Base-by-base conservation (phyloP, 768 basidiomycete species). In the Auricularia sp. region DNA sequence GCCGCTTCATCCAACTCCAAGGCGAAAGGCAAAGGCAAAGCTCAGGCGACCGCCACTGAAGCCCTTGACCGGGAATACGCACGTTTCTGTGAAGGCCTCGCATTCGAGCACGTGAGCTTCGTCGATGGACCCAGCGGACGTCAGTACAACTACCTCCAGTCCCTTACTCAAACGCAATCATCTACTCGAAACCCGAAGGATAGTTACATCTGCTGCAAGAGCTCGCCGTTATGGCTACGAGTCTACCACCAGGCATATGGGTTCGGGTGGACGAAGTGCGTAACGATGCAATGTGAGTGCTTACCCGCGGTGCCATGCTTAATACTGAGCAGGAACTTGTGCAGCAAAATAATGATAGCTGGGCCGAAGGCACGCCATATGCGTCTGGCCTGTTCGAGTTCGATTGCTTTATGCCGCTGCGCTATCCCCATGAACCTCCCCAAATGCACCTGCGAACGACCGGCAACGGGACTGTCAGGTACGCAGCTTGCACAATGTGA, bases 291-390 rank as follows among this genome's bases (percentile, higher is more conserved):
- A 77, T 84, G 83, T 83, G 69, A 66, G 82, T 68, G 36, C 16
- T 58, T 54, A 24, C 62, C 3, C 13, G 24, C 61, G 54, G 68
- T 83, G 81, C 11, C 83, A 83, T 68, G 75, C 82, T 14, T 7
- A 42, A 7, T 7, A 42, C 39, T 42, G 39, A 42, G 39, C 39
- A 42, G 8, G 39, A 14, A 42, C 7, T 14, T 14, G 8, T 42
- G 13, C 39, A 42, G 39, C 39, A 42, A 42, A 42, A 42, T 42
- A 44, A 79, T 85, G 78, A 84, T 85, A 63, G 83, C 83, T 33
- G 83, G 84, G 1, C 83, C 77, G 85, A 85, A 72, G 84, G 82
- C 47, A 87, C 86, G 29, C 87, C 86, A 1, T 88, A 88, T 71
- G 81, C 82, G 11, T 85, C 83, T 14, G 86, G 86, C 3, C 83